Conservation (phyloP, 2,329 filamentous ascomycete genomes). For the Aurifilum marmelostoma region DNA sequence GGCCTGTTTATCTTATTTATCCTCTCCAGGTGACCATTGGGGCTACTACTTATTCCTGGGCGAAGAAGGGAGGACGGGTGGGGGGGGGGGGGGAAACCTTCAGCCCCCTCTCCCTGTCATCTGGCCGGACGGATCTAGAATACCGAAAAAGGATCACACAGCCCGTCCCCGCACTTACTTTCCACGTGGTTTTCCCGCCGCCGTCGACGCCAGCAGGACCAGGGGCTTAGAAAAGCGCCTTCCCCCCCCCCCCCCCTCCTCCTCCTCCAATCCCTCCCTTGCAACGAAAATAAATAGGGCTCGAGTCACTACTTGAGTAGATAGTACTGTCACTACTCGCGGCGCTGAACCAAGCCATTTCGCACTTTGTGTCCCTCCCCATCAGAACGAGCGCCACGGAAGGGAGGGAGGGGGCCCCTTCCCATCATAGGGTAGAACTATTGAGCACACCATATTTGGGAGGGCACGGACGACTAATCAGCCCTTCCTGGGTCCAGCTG, state of each 20-base stretch:
- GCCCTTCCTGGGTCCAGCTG: neutral
- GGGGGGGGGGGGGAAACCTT: too few relatives aligned
- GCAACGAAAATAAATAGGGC: too few relatives aligned
- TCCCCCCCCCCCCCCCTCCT: too few relatives aligned
- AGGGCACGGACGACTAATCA: neutral
- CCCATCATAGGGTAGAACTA: neutral
- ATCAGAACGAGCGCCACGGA: too few relatives aligned
- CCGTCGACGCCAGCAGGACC: slow-evolving; percentile 6
- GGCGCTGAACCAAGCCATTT: neutral
- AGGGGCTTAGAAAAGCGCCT: neutral
- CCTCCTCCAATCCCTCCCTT: too few relatives aligned
- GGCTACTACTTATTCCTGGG: too few relatives aligned
- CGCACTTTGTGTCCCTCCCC: neutral
- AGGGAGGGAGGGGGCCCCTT: too few relatives aligned
- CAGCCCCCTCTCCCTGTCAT: neutral
- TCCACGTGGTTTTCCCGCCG: slow-evolving; percentile 9
- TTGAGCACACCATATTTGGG: neutral
- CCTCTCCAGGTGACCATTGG: too few relatives aligned
- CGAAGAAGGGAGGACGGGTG: too few relatives aligned
- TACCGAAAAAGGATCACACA: slow-evolving; percentile 1
- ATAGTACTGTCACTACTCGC: neutral
- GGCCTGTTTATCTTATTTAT: neutral
- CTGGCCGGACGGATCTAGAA: neutral
- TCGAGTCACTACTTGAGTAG: too few relatives aligned
- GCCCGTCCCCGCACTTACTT: slow-evolving; percentile 1